phyloP scores from a whole-genome alignment of 352 stramenopile genomes.

The Phytophthora capsici region DNA sequence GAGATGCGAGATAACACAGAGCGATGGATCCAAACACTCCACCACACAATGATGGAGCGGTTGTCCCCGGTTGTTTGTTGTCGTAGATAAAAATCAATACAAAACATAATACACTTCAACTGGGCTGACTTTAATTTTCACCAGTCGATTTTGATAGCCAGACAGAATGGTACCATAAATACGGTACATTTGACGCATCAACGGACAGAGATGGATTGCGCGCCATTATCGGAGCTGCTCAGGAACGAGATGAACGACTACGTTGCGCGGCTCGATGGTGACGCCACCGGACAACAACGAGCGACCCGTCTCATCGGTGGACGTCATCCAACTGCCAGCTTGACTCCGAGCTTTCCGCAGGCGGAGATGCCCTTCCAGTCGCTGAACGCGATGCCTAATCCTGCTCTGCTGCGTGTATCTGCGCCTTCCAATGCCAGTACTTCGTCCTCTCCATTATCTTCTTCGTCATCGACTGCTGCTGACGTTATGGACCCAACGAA shows the following conservation, averaged over 20 bases:
- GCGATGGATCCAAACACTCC: conserved; percentile 44
- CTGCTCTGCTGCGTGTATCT: neutral
- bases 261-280: conserved; percentile 3
- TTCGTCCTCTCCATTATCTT: conserved; percentile 23
- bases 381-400: conserved; percentile 9
- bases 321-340: neutral
- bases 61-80: conserved; percentile 38
- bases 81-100: conserved; percentile 15
- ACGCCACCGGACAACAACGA: conserved; percentile 3
- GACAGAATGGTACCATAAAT: conserved; percentile 5
- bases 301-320: conserved; percentile 10
- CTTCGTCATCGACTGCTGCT: conserved; percentile 20
- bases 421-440: conserved; percentile 8
- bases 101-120: neutral
- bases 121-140: neutral
- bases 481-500: conserved; percentile 8
- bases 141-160: conserved; percentile 2
- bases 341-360: conserved; percentile 20
- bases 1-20: conserved; percentile 45
- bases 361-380: conserved; percentile 10
- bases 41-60: conserved; percentile 40
- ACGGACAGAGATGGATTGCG: conserved; percentile 9
- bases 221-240: conserved; percentile 2
- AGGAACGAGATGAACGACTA: conserved; percentile 7
- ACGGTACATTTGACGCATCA: conserved; percentile 15